Conservation (phyloP, 1,139 yeast species). For the Sugiyamaella japonica region DNA sequence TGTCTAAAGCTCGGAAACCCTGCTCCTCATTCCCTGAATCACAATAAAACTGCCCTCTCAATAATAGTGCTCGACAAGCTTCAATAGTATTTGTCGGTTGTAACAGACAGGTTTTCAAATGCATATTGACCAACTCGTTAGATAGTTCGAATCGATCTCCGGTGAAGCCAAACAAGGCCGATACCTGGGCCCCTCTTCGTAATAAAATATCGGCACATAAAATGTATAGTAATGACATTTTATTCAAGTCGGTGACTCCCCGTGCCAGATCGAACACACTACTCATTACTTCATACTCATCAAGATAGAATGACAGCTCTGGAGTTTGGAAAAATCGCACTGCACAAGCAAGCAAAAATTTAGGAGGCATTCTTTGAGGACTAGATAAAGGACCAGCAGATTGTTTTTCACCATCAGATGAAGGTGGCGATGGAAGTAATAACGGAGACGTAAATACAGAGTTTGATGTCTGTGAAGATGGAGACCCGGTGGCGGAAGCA, state of each 20-base stretch:
- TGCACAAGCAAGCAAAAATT: slow-evolving; percentile 17
- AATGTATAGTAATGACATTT: slow-evolving; percentile 14
- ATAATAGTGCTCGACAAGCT: slow-evolving; percentile 4
- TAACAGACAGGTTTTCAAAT: slow-evolving; percentile 10
- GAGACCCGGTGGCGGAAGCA: neutral
- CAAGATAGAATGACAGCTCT: slow-evolving; percentile 17
- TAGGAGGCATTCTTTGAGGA: slow-evolving; percentile 18
- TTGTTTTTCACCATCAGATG: slow-evolving; percentile 11
- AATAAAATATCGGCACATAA: slow-evolving; percentile 17
- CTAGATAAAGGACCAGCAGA: neutral
- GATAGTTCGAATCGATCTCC: slow-evolving; percentile 12
- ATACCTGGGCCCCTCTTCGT: slow-evolving; percentile 16
- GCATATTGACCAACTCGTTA: slow-evolving; percentile 12
- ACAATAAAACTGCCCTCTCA: slow-evolving; percentile 12
- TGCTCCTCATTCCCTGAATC: slow-evolving; percentile 8
- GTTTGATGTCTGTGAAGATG: slow-evolving; percentile 4
- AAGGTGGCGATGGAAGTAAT: slow-evolving; percentile 5
- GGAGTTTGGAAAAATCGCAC: slow-evolving; percentile 18
- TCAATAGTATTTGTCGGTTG: slow-evolving; percentile 15
- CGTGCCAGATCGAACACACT: slow-evolving; percentile 13
- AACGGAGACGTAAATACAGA: slow-evolving; percentile 11
- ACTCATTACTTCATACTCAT: slow-evolving; percentile 14
- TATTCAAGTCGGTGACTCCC: slow-evolving; percentile 11
- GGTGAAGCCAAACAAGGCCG: slow-evolving; percentile 13
- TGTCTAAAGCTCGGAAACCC: slow-evolving; percentile 11